Conservation (phyloP, 2,329 filamentous ascomycete species). For the Neoscytalidium dimidiatum region DNA sequence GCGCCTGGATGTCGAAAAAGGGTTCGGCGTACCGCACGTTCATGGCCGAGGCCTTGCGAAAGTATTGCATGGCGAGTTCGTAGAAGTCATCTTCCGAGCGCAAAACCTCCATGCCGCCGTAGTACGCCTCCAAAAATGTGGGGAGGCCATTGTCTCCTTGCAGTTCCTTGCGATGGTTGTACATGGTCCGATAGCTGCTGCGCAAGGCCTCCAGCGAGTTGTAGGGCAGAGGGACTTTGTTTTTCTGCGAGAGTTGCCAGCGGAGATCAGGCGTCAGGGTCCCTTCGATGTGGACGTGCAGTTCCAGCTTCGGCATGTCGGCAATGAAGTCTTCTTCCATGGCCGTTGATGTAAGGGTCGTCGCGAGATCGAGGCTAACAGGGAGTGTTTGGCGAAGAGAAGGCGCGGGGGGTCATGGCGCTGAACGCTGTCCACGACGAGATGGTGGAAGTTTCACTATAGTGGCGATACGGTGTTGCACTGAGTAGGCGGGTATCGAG, state of each 20-base stretch:
- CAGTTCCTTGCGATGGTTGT: slow-evolving; percentile 24
- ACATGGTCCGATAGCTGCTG: slow-evolving; percentile 22
- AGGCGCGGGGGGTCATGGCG: background rate
- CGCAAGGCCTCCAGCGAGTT: background rate
- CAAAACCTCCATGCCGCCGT: slow-evolving; percentile 32
- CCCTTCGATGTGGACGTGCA: slow-evolving; percentile 52
- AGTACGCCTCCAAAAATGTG: slow-evolving; percentile 31
- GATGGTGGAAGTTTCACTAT: background rate
- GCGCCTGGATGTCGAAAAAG: slow-evolving; percentile 48
- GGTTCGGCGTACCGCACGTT: slow-evolving; percentile 45
- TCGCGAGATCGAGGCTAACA: background rate
- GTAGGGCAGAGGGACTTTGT: slow-evolving; percentile 25
- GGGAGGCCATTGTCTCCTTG: slow-evolving; percentile 28
- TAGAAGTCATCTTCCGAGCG: slow-evolving; percentile 41
- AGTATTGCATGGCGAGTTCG: slow-evolving; percentile 44
- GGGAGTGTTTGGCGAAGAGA: background rate
- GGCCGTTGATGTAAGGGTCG: background rate
- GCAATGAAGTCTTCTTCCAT: slow-evolving; percentile 10
- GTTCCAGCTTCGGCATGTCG: slow-evolving; percentile 47
- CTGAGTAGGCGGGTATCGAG: background rate
- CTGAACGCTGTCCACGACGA: background rate
- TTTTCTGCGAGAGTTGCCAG: slow-evolving; percentile 46
- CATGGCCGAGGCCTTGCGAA: slow-evolving; percentile 34
- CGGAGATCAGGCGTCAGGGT: slow-evolving; percentile 44
- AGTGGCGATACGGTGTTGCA: background rate